Evolutionary conservation across 169 alveolate genomes (phyloP).

Genomic region (Plasmodium cynomolgi): DNA sequence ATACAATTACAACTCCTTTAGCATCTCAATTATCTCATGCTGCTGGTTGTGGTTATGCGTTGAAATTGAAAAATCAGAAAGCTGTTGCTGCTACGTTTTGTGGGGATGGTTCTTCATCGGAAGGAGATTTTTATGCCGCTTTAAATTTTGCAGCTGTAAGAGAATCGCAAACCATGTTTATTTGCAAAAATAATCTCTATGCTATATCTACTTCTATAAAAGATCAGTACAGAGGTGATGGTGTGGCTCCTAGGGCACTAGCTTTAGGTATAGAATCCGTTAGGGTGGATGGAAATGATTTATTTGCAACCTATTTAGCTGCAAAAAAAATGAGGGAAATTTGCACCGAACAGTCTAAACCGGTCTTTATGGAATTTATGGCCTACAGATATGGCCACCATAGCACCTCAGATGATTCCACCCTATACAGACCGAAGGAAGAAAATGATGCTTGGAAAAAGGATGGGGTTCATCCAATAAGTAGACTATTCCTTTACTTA

Average conservation of each 20-base stretch:
- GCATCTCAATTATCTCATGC: slow-evolving; percentile 96
- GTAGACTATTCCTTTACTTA: slow-evolving; percentile 79
- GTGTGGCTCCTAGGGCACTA: slow-evolving; percentile 96
- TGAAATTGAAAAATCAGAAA: slow-evolving; percentile 87
- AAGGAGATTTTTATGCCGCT: slow-evolving; percentile 97
- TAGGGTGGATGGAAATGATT: slow-evolving; percentile 93
- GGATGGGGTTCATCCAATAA: slow-evolving; percentile 88
- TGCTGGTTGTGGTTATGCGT: slow-evolving; percentile 96
- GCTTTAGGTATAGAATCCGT: slow-evolving; percentile 94
- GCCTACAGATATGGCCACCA: slow-evolving; percentile 97
- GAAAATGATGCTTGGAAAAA: slow-evolving; percentile 91
- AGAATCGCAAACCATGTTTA: slow-evolving; percentile 93
- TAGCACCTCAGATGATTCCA: slow-evolving; percentile 95
- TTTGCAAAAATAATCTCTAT: slow-evolving; percentile 95
- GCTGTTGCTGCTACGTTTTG: slow-evolving; percentile 93
- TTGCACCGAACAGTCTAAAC: slow-evolving; percentile 86
- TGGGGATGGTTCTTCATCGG: slow-evolving; percentile 99
- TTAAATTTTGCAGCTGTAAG: slow-evolving; percentile 96
- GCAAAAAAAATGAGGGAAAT: slow-evolving; percentile 92
- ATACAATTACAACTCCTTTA: slow-evolving; percentile 95
- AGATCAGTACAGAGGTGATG: slow-evolving; percentile 96
- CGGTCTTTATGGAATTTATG: slow-evolving; percentile 94
- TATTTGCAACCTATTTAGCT: slow-evolving; percentile 95
- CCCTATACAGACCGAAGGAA: slow-evolving; percentile 90
- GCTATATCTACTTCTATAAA: slow-evolving; percentile 96